phyloP scores from a whole-genome alignment of 129 eudicot genomes.

The Mikania micrantha region DNA sequence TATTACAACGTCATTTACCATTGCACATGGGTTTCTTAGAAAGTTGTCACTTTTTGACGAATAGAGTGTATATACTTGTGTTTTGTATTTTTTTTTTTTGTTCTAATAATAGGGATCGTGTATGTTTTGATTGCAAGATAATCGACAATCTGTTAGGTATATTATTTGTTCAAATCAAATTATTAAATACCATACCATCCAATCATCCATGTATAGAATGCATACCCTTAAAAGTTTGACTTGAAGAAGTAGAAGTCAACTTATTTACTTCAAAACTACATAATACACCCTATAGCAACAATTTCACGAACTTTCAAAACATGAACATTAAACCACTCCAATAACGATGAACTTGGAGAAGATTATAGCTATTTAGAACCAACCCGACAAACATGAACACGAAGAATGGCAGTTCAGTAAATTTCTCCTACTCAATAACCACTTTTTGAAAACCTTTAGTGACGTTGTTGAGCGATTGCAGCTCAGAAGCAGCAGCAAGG shows the following conservation, averaged over 20 bases:
- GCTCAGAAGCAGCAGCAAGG: constrained; percentile 62
- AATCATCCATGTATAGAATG: no score
- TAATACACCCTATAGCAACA: constrained; percentile 17
- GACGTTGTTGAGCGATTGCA: constrained; percentile 29
- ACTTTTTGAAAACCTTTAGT: constrained; percentile 30
- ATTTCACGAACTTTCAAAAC: not conserved
- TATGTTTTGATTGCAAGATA: no score
- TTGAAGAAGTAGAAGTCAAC: constrained; percentile 22
- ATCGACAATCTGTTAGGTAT: no score
- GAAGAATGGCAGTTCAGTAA: not conserved
- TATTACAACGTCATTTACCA: no score
- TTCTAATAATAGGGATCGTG: no score
- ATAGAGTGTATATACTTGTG: no score
- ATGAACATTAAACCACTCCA: constrained; percentile 23
- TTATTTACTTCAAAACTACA: constrained; percentile 27
- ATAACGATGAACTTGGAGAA: constrained; percentile 15
- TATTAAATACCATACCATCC: no score
- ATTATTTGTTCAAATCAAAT: no score
- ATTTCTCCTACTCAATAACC: constrained; percentile 23
- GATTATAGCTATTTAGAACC: constrained; percentile 26
- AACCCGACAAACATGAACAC: constrained; percentile 5
- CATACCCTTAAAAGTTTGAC: constrained; percentile 28
- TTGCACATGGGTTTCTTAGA: no score
- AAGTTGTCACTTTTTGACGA: no score
- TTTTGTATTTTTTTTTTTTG: no score